Base-by-base conservation (phyloP, 352 stramenopile species). In the Hyaloperonospora arabidopsidis region DNA sequence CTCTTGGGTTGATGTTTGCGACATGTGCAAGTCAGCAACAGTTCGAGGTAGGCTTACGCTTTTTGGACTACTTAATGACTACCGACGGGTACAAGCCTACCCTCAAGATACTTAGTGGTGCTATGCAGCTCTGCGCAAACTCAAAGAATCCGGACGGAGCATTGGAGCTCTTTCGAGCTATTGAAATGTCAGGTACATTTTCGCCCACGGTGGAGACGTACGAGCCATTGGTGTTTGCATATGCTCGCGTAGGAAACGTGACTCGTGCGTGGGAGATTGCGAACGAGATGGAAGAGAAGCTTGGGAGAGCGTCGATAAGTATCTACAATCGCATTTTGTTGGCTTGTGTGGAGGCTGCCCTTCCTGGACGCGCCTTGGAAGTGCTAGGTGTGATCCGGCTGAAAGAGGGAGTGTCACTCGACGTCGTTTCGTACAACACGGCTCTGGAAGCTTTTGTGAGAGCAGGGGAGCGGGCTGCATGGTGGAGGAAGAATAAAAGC, bases 61-160 rank as follows among this genome's bases (percentile, higher is more conserved):
- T 91, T 29, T 49, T 91, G 45, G 65, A 89, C 5, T 70, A 85
- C 52, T 57, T 85, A 58, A 75, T 86, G 60, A 47, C 66, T 23
- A 47, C 57, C 5, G 47, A 70, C n/a, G 54, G 39, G 8, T 83
- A 74, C 47, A 62, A 61, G 15, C 72, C 75, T 14, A 76, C 62
- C 34, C 18, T 85, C 25, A 64, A 74, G 10, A 65, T 79, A 8
- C 58, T 85, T 8, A 83, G 72, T 45, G 75, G 75, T 5, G 72
- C 72, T 1, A 83, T 83, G 38, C 62, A 69, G 36, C 45, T 85
- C 32, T 80, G 62, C 29, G 71, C 73, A 21, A 79, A 66, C 23
- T 65, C 76, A 19, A 62, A 67, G 5, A 73, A 83, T 34, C 61
- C 72, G 1, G 54, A 76, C 25, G 50, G 74, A 36, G 77, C 75